These are phyloP conservation scores for Pythium coloratum DNA, from an alignment of 352 stramenopile genomes.

Conservation along the genomic window DNA sequence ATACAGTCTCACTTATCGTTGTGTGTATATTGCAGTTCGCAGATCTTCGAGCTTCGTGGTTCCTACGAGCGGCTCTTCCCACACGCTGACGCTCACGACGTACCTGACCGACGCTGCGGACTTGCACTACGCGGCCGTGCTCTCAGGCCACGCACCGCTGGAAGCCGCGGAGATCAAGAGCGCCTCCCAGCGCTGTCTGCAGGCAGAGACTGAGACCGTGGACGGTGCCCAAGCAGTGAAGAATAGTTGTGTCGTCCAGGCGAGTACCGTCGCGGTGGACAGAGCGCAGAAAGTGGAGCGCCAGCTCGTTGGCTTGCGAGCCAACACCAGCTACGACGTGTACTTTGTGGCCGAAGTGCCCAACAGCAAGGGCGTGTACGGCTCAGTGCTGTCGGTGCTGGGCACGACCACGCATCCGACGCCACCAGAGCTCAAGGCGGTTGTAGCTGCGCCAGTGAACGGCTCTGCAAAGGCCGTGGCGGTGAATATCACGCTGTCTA, in stretches of 20 bases:
- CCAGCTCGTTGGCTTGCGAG: constrained; percentile 35
- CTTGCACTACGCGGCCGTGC: constrained; percentile 69
- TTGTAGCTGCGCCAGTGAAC: constrained; percentile 31
- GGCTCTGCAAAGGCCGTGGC: constrained; percentile 34
- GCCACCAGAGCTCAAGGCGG: constrained; percentile 35
- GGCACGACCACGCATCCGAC: constrained; percentile 56
- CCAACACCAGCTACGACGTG: constrained; percentile 80
- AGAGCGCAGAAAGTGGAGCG: constrained; percentile 58
- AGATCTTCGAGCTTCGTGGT: constrained; percentile 48
- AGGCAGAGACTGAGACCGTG: not conserved
- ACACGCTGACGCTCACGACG: constrained; percentile 66
- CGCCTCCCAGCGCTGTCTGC: constrained; percentile 12
- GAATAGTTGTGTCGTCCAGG: constrained; percentile 22
- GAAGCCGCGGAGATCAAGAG: constrained; percentile 53
- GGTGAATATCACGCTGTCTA: constrained; percentile 37
- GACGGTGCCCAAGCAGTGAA: not conserved
- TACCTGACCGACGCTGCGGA: constrained; percentile 70
- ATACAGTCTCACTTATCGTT: not conserved
- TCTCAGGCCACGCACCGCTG: constrained; percentile 36
- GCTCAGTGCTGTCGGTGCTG: constrained; percentile 61
- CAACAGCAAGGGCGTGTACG: constrained; percentile 79
- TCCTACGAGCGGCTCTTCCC: constrained; percentile 40
- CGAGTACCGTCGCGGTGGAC: constrained; percentile 44
- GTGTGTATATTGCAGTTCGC: constrained; percentile 20
- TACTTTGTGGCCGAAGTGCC: constrained; percentile 81